phyloP scores from a whole-genome alignment of 345 rosid species.

The Hibiscus mutabilis region DNA sequence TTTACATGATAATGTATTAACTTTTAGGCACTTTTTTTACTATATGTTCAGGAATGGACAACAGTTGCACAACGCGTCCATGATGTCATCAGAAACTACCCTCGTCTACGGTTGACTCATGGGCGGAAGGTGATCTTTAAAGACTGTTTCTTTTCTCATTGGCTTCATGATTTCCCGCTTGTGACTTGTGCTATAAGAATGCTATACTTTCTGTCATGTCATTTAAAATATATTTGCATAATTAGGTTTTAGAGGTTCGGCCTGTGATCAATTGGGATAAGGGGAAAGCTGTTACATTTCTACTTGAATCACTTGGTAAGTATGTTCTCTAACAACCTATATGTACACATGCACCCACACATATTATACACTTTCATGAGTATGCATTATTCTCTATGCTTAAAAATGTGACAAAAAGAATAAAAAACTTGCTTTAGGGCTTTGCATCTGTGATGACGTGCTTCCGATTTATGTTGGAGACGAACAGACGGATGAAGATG shows the following conservation, averaged over 20 bases:
- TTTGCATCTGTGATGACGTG: conserved; percentile 60
- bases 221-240: not conserved
- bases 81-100: conserved; percentile 43
- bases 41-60: conserved; percentile 45
- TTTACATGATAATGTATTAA: not conserved
- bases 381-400: too few relatives aligned
- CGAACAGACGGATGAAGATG: conserved; percentile 96
- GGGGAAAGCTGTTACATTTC: conserved; percentile 84
- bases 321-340: not conserved
- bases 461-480: conserved; percentile 95
- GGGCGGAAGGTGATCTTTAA: conserved; percentile 61
- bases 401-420: not conserved
- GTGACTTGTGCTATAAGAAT: not conserved
- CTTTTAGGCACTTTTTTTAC: not conserved
- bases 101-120: conserved; percentile 52
- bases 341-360: too few relatives aligned
- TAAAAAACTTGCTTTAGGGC: conserved; percentile 31
- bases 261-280: conserved; percentile 93
- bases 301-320: conserved; percentile 87
- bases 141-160: not conserved
- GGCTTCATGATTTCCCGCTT: not conserved
- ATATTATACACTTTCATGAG: too few relatives aligned
- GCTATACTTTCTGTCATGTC: not conserved
- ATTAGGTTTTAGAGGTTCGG: conserved; percentile 84
- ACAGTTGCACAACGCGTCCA: conserved; percentile 47